A percentile compares a stretch with the other conserved stretches of the same genome.
Evolutionary conservation across 257 asterid species (phyloP).

Genomic region (Craterostigma plantagineum): DNA sequence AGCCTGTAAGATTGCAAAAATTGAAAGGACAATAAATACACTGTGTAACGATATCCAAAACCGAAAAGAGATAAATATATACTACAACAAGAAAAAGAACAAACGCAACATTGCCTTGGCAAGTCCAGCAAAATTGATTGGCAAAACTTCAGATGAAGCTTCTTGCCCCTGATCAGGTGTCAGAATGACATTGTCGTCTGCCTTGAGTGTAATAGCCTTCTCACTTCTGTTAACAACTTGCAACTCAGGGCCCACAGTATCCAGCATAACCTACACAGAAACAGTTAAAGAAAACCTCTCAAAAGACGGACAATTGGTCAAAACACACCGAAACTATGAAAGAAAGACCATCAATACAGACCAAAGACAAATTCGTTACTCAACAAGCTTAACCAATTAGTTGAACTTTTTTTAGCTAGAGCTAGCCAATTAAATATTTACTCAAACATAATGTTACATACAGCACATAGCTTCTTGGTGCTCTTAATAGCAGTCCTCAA

Average conservation of each 20-base stretch:
- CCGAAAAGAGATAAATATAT: neutral
- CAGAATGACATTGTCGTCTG: constrained; percentile 18
- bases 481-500: constrained; percentile 27
- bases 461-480: constrained; percentile 47
- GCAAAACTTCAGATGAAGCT: constrained; percentile 26
- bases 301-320: too few relatives aligned
- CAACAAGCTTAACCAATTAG: neutral
- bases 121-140: constrained; percentile 21
- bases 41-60: neutral
- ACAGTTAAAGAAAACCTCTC: neutral
- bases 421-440: too few relatives aligned
- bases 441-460: constrained; percentile 10
- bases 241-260: constrained; percentile 33
- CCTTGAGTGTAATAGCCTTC: constrained; percentile 20
- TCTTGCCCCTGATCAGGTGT: constrained; percentile 29
- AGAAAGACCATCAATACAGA: too few relatives aligned
- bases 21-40: too few relatives aligned
- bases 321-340: too few relatives aligned
- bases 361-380: too few relatives aligned
- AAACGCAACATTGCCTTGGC: constrained; percentile 15
- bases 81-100: neutral
- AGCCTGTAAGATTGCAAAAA: constrained; percentile 9
- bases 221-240: constrained; percentile 23
- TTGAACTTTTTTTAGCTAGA: too few relatives aligned
- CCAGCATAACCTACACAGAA: constrained; percentile 28